These are phyloP conservation scores for Chiua virens DNA, from an alignment of 768 basidiomycete species.

Conservation along the genomic window DNA sequence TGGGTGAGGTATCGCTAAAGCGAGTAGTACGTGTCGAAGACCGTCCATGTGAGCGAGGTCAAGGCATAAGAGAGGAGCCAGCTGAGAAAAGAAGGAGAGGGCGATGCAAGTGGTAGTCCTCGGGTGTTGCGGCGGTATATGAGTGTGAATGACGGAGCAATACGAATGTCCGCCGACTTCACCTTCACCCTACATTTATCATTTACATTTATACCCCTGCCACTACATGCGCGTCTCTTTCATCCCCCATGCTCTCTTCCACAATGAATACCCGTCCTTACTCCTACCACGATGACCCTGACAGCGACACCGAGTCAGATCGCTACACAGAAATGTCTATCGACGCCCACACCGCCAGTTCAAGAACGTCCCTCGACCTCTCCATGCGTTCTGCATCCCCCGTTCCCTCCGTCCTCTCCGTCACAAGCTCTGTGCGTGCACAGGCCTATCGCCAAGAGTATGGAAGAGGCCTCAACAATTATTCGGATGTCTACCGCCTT, in stretches of 20 bases:
- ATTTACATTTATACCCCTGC: conserved; percentile 26
- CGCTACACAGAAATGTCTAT: conserved; percentile 43
- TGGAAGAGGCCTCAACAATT: conserved; percentile 71
- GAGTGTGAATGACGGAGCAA: conserved; percentile 30
- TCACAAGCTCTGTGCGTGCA: conserved; percentile 62
- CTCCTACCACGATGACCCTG: conserved; percentile 39
- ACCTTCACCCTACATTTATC: conserved; percentile 13
- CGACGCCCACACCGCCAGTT: conserved; percentile 42
- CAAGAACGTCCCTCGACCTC: conserved; percentile 56
- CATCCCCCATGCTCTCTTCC: conserved; percentile 8
- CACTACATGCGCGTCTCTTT: background rate
- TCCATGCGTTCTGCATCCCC: conserved; percentile 70
- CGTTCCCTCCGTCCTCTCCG: conserved; percentile 63
- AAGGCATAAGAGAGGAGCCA: background rate
- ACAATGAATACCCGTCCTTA: conserved; percentile 14
- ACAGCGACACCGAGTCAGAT: conserved; percentile 47
- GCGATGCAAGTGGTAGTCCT: conserved; percentile 6
- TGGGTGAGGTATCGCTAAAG: conserved; percentile 13
- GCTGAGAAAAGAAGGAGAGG: conserved; percentile 6
- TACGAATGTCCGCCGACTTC: conserved; percentile 33
- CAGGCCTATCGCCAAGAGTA: conserved; percentile 63
- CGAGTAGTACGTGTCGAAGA: too few relatives aligned
- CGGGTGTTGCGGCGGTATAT: conserved; percentile 26
- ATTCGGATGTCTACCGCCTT: conserved; percentile 75
- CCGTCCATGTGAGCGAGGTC: too few relatives aligned